Base-by-base conservation (phyloP, 495 filamentous ascomycete genomes). In the Podospora bellae-mahoneyi region DNA sequence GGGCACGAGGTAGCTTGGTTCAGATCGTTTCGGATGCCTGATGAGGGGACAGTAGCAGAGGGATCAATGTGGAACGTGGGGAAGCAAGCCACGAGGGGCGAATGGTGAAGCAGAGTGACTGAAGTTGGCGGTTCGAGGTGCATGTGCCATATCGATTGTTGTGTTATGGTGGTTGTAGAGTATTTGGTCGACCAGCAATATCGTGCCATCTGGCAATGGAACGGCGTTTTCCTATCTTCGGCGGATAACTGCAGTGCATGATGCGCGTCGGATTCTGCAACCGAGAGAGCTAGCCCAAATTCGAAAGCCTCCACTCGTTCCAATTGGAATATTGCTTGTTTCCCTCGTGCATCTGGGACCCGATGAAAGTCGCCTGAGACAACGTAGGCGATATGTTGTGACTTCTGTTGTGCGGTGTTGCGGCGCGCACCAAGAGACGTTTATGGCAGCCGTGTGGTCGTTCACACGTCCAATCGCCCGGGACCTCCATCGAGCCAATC, bases 181-280 rank as follows among this genome's bases (percentile, higher is more conserved):
- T n/a, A 44, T 68, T 66, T 67, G 73, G 66, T 77, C 69, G 74
- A 78, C 82, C 82, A 82, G 78, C 76, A 73, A 81, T 70, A 77
- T 75, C 28, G 72, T 81, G 82, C 81, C 81, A 84, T 80, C 81
- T 82, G 81, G 81, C 81, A 77, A 77, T 79, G 57, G 71, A 78
- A 71, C 69, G 65, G 69, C 55, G 71, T 73, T 69, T 72, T 71
- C 70, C 69, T 68, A 62, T 73, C 64, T 69, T 72, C 67, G 70
- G 64, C 67, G 73, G 69, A 74, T 72, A 73, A 69, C 66, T 73
- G 75, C 74, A 78, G 72, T 48, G 39, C 39, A 48, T 48, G 39
- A 72, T 60, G 60, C 60, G 67, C 67, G 72, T 73, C 69, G 68
- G 68, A 69, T 75, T 71, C 71, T 72, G 76, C 71, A 72, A 30